phyloP scores from a whole-genome alignment of 1,139 yeast species.

The Schwanniomyces etchellsii region DNA sequence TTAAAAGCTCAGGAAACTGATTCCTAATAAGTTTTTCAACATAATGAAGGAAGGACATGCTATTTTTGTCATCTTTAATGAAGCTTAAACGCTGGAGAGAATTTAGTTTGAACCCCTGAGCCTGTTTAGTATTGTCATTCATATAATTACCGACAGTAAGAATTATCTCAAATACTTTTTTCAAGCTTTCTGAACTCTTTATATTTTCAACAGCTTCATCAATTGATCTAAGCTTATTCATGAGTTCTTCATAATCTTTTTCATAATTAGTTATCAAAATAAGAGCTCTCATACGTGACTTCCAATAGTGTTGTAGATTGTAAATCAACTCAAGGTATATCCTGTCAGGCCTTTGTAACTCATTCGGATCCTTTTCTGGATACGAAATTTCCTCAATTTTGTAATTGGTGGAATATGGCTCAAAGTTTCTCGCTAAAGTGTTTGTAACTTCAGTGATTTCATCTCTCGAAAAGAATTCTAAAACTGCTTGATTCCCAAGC shows the following conservation, averaged over 20 bases:
- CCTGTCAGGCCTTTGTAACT: slow-evolving; percentile 72
- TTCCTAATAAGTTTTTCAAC: slow-evolving; percentile 68
- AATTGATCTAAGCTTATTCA: slow-evolving; percentile 51
- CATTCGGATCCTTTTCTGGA: slow-evolving; percentile 72
- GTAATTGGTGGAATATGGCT: slow-evolving; percentile 63
- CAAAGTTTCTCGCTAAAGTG: slow-evolving; percentile 56
- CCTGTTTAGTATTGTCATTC: slow-evolving; percentile 77
- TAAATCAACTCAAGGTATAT: slow-evolving; percentile 67
- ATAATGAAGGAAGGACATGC: slow-evolving; percentile 74
- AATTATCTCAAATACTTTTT: slow-evolving; percentile 67
- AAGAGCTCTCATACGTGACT: slow-evolving; percentile 69
- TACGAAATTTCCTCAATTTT: slow-evolving; percentile 35
- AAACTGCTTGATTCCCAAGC: slow-evolving; percentile 51
- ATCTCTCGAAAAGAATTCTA: slow-evolving; percentile 68
- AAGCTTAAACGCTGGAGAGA: slow-evolving; percentile 72
- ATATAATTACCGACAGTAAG: slow-evolving; percentile 79
- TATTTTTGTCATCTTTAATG: slow-evolving; percentile 72
- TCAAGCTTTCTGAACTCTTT: slow-evolving; percentile 52
- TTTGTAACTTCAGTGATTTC: slow-evolving; percentile 63
- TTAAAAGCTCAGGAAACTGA: slow-evolving; percentile 60
- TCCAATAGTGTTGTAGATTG: slow-evolving; percentile 76
- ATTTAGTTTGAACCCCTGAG: slow-evolving; percentile 71
- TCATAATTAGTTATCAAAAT: slow-evolving; percentile 56
- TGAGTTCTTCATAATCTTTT: slow-evolving; percentile 66
- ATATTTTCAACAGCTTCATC: slow-evolving; percentile 63